These are phyloP conservation scores for Monilinia fructicola DNA, from an alignment of 2,329 filamentous ascomycete genomes.

Conservation along the genomic window DNA sequence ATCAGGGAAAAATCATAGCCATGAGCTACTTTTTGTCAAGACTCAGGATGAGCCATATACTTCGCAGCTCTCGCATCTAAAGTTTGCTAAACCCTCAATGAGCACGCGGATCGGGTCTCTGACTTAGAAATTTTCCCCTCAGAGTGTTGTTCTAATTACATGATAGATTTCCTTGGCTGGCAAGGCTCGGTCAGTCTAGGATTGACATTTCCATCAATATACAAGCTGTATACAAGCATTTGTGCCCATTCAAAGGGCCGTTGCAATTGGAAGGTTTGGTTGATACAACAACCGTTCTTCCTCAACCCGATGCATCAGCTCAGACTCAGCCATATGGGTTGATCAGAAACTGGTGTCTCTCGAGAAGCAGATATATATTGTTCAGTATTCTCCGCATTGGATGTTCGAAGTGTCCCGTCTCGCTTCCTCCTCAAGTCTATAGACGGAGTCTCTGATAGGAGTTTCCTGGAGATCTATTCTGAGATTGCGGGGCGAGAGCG, in stretches of 20 bases:
- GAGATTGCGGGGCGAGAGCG: not conserved
- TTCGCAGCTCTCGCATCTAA: fast-evolving
- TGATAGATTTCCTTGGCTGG: not conserved
- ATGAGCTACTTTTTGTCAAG: too few species aligned
- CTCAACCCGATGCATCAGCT: too few species aligned
- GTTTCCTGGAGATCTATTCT: not conserved
- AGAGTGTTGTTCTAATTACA: too few species aligned
- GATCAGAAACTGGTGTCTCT: not conserved
- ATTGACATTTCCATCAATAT: not conserved
- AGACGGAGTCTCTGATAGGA: too few species aligned
- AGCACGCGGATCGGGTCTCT: not conserved
- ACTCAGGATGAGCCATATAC: not conserved
- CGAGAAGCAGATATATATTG: not conserved
- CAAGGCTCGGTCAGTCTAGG: not conserved
- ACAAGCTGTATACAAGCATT: not conserved
- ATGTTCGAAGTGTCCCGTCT: not conserved
- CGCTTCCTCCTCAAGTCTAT: not conserved
- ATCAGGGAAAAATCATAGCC: too few species aligned
- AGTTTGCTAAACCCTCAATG: not conserved
- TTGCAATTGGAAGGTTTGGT: not conserved
- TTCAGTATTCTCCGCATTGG: not conserved
- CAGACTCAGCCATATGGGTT: not conserved
- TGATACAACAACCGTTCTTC: not conserved
- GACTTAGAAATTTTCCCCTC: not conserved
- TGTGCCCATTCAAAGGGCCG: not conserved